Base-by-base conservation (phyloP, 2,329 filamentous ascomycete genomes). In the Nakataea oryzae region DNA sequence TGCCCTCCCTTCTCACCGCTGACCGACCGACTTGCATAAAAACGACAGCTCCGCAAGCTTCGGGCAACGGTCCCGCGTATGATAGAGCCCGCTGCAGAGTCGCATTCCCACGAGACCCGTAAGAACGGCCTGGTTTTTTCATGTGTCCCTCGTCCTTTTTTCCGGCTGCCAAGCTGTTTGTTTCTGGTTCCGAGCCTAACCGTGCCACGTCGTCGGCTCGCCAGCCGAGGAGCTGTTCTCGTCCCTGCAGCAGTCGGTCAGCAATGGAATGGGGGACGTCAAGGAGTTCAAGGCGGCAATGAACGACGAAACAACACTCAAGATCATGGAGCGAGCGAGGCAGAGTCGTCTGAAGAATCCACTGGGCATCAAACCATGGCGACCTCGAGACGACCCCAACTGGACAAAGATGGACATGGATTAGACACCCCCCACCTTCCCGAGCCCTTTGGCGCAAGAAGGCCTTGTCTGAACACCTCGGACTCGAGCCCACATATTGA, bases 291-390 rank as follows among this genome's bases (percentile, higher is more conserved):
- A 74, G 7, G 71, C 79, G 6, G 69, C 79, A 8, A 77, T 81
- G 69, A 76, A 71, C 13, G 75, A 75, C 65, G 78, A 80, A 5
- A 74, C 78, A 57, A 81, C 73, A 64, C 76, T 74, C 57, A 78
- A 78, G 61, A 74, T 84, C 13, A 74, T 87, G 61, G 76, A 80
- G 13, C 77, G 81, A 62, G 82, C 79, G 1, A 75, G 72, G 54
- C 77, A 80, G 67, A 86, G 84, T 66, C 78, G 78, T 24, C 74
- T 79, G 61, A 77, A 80, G 54, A 81, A 85, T 56, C 80, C 82
- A 0, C 76, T 78, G 60, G 81, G 79, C 4, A 86, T 87, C 65
- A 81, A 78, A 66, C 78, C 80, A 2, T 87, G 85, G 85, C 78
- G 76, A 58, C 78, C 83, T 26, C 79, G 76, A 62, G 82, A 87